A percentile compares a stretch with the other conserved stretches of the same genome.
These are phyloP conservation scores for Mychonastes homosphaera DNA, from an alignment of 139 green algal genomes.

Conservation along the genomic window DNA sequence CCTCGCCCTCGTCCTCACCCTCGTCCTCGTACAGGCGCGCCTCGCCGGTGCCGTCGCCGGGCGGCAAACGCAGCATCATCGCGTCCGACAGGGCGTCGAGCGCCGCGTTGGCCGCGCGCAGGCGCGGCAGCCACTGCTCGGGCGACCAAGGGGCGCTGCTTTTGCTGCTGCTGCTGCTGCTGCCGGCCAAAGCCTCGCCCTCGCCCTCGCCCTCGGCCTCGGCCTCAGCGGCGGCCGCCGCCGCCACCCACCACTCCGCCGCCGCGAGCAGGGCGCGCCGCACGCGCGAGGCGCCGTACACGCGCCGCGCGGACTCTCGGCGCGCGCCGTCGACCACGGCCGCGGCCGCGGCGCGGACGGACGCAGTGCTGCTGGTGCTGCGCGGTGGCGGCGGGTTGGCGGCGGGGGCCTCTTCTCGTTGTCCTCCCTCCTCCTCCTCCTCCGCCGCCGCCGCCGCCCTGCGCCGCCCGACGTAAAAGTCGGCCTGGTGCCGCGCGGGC, in stretches of 20 bases:
- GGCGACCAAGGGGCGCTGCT: neutral
- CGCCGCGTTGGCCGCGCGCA: neutral
- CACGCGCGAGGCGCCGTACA: slow-evolving; percentile 3
- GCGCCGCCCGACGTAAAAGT: too few species aligned
- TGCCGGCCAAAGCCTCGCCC: neutral
- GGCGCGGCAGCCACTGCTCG: neutral
- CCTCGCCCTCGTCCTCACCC: neutral
- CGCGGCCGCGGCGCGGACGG: neutral
- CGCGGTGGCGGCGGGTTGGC: too few species aligned
- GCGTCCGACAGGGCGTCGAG: neutral
- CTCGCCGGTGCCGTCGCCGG: neutral
- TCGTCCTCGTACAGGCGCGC: neutral
- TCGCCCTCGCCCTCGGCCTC: neutral
- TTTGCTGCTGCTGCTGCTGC: slow-evolving; percentile 8
- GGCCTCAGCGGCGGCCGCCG: slow-evolving; percentile 7
- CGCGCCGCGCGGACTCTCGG: slow-evolving; percentile 6
- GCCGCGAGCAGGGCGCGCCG: neutral
- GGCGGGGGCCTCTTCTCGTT: too few species aligned
- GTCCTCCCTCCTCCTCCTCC: too few species aligned
- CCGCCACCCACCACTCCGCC: neutral
- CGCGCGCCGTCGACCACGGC: slow-evolving; percentile 1
- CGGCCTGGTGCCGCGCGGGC: too few species aligned
- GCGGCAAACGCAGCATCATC: neutral
- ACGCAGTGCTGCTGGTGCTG: slow-evolving; percentile 6
- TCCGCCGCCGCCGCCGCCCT: too few species aligned